These are phyloP conservation scores for Chlorella sp. DNA, from an alignment of 139 green algal species.

Conservation along the genomic window DNA sequence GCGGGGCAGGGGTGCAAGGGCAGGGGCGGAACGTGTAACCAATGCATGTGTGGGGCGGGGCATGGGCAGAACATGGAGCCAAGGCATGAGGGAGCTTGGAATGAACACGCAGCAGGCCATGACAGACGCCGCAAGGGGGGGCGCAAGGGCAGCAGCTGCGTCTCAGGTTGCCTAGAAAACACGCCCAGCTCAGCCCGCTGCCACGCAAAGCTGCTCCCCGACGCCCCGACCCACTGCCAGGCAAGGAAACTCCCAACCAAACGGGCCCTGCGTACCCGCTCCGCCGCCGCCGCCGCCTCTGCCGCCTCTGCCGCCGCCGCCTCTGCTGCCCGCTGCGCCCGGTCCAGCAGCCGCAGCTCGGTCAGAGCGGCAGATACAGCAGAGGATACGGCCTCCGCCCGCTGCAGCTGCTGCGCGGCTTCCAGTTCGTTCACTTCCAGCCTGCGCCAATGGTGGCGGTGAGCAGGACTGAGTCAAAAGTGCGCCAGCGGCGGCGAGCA, in stretches of 20 bases:
- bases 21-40: not conserved
- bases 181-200: no score
- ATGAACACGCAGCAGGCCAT: no score
- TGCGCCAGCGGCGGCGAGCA: no score
- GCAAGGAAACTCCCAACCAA: not conserved
- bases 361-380: not conserved
- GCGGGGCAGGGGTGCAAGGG: not conserved
- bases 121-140: no score
- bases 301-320: not conserved
- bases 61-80: not conserved
- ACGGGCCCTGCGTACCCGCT: not conserved
- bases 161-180: no score
- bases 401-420: slow-evolving; percentile 17
- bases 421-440: no score
- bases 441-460: no score
- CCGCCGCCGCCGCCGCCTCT: not conserved
- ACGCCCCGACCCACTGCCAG: no score
- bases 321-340: not conserved
- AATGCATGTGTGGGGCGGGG: not conserved
- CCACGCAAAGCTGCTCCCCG: no score
- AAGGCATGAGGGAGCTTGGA: no score
- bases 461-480: no score
- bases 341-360: slow-evolving; percentile 5
- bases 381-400: slow-evolving; percentile 12
- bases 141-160: no score